A percentile compares a stretch with the other conserved stretches of the same genome.
Conservation (phyloP, 2,329 filamentous ascomycete genomes). For the Fusarium chaquense region DNA sequence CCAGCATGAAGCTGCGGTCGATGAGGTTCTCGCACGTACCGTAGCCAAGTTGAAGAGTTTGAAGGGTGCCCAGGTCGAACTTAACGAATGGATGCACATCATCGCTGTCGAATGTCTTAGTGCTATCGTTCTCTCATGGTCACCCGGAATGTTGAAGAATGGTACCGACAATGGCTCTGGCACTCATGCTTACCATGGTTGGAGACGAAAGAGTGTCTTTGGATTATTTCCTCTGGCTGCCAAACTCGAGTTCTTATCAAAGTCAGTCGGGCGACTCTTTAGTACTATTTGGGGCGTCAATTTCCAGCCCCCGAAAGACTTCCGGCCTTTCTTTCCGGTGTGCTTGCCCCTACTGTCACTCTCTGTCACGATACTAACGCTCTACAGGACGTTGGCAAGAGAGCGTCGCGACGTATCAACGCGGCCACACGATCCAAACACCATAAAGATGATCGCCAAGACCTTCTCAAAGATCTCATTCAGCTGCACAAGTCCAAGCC, state of each 20-base stretch:
- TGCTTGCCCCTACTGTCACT: conserved; percentile 4
- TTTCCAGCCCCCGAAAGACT: conserved; percentile 58
- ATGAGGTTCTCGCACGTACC: conserved; percentile 54
- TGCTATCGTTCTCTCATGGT: conserved; percentile 64
- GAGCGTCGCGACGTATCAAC: conserved; percentile 53
- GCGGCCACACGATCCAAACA: conserved; percentile 46
- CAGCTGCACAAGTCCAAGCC: conserved; percentile 59
- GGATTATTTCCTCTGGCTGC: conserved; percentile 61
- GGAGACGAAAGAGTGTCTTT: conserved; percentile 65
- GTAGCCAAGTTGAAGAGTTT: conserved; percentile 54
- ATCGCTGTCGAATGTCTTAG: conserved; percentile 65
- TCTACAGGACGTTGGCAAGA: conserved; percentile 51
- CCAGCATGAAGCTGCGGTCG: conserved; percentile 57
- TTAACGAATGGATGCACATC: conserved; percentile 70
- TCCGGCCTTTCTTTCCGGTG: conserved; percentile 64
- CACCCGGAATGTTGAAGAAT: conserved; percentile 59
- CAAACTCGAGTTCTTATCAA: conserved; percentile 55
- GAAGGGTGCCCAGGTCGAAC: conserved; percentile 57
- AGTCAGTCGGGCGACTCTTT: conserved; percentile 55
- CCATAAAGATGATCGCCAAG: conserved; percentile 51
- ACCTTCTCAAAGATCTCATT: conserved; percentile 62
- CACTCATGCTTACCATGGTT: conserved; percentile 62
- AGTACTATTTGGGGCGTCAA: conserved; percentile 59
- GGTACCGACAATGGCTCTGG: conserved; percentile 62
- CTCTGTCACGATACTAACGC: neutral